phyloP scores from a whole-genome alignment of 2,329 filamentous ascomycete species.

The Lachnellula occidentalis region DNA sequence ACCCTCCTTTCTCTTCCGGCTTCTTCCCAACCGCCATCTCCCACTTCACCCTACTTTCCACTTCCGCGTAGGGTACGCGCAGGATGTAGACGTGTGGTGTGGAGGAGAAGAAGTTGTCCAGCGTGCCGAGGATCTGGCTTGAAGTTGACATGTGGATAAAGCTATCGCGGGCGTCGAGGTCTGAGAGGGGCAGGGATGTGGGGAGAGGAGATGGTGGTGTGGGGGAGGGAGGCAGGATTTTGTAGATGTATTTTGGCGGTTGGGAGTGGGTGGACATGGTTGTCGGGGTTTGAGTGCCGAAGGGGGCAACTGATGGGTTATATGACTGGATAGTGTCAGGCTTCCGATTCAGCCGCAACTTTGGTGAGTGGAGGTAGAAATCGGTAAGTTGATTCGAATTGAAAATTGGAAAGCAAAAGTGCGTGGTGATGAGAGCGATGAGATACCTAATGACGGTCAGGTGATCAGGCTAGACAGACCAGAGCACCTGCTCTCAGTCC shows the following conservation, averaged over 20 bases:
- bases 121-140: conserved; percentile 22
- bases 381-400: no score
- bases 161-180: conserved; percentile 24
- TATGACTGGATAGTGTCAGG: no score
- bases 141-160: conserved; percentile 27
- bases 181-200: conserved; percentile 22
- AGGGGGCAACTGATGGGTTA: no score
- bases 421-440: no score
- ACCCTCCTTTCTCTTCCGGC: conserved; percentile 19
- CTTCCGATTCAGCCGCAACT: no score
- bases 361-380: no score
- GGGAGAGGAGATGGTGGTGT: conserved; percentile 23
- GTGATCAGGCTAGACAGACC: no score
- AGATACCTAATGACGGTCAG: no score
- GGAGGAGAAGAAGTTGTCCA: conserved; percentile 23
- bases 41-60: conserved; percentile 21
- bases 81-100: conserved; percentile 21
- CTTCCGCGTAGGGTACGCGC: conserved; percentile 21
- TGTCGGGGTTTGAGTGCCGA: background rate
- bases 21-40: conserved; percentile 21
- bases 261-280: background rate
- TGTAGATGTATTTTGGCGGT: conserved; percentile 28
- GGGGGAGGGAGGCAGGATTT: conserved; percentile 25
- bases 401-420: no score
- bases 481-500: no score